phyloP scores from a whole-genome alignment of 768 basidiomycete species.

The Hericium alpestre region DNA sequence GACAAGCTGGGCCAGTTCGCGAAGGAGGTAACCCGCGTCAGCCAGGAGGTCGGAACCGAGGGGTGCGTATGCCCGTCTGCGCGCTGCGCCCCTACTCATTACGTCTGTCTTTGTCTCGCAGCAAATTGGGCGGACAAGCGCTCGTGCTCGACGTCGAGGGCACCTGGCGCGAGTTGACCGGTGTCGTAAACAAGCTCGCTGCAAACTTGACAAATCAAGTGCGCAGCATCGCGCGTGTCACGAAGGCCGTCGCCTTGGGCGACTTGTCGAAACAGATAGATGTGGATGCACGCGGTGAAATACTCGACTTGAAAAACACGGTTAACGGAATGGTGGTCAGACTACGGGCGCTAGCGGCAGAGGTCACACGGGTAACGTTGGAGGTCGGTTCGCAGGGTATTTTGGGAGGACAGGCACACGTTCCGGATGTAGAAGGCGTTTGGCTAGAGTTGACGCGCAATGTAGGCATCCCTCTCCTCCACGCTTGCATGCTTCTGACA shows the following conservation, averaged over 20 bases:
- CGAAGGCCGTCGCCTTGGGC: constrained; percentile 72
- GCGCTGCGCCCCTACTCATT: neutral
- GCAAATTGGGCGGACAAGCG: constrained; percentile 75
- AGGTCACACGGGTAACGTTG: constrained; percentile 71
- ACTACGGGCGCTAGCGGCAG: constrained; percentile 55
- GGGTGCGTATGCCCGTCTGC: constrained; percentile 9
- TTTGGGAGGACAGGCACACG: constrained; percentile 75
- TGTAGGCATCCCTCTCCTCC: constrained; percentile 25
- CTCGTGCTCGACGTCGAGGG: constrained; percentile 82
- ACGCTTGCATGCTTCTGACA: neutral
- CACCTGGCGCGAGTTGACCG: constrained; percentile 72
- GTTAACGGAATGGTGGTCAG: constrained; percentile 38
- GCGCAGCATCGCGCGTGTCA: constrained; percentile 43
- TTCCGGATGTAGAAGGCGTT: constrained; percentile 78
- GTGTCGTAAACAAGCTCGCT: constrained; percentile 68
- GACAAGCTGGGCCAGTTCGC: constrained; percentile 75
- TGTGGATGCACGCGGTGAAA: constrained; percentile 81
- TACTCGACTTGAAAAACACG: constrained; percentile 61
- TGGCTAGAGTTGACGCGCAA: constrained; percentile 73
- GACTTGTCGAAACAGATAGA: constrained; percentile 83
- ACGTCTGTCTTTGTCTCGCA: constrained; percentile 12
- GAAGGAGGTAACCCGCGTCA: constrained; percentile 74
- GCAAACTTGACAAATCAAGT: constrained; percentile 56
- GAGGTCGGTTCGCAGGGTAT: constrained; percentile 83
- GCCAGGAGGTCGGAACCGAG: constrained; percentile 73